Conservation (phyloP, 2,329 filamentous ascomycete genomes). For the Amauroascus niger region DNA sequence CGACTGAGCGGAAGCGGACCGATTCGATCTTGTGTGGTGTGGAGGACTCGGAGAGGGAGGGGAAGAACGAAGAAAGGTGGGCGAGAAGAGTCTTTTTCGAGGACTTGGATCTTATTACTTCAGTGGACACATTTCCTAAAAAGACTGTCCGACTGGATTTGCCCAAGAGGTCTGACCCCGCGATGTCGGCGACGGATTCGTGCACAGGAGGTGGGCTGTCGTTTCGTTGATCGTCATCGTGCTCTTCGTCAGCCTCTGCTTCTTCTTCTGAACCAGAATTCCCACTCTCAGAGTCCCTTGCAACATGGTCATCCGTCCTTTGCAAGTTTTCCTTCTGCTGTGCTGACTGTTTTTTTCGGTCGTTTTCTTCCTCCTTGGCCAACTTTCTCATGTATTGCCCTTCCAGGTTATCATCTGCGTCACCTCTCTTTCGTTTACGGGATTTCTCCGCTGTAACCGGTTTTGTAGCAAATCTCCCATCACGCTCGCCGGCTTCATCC, state of each 20-base stretch:
- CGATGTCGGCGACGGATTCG: conserved; percentile 29
- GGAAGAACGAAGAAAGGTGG: conserved; percentile 69
- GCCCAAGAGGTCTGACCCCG: conserved; percentile 53
- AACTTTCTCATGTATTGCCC: conserved; percentile 38
- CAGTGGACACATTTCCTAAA: conserved; percentile 76
- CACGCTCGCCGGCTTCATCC: conserved; percentile 47
- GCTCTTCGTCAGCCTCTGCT: conserved; percentile 39
- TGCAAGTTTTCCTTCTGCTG: conserved; percentile 34
- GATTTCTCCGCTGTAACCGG: conserved; percentile 19
- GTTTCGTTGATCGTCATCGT: conserved; percentile 35
- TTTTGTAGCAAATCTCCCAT: conserved; percentile 46
- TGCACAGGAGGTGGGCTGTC: conserved; percentile 28
- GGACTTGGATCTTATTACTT: conserved; percentile 71
- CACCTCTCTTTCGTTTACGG: conserved; percentile 47
- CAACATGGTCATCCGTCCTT: conserved; percentile 27
- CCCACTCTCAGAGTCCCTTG: conserved; percentile 20
- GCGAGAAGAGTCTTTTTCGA: conserved; percentile 66
- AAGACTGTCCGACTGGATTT: conserved; percentile 88
- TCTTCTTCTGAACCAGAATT: conserved; percentile 18
- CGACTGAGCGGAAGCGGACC: conserved; percentile 85
- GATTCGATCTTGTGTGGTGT: conserved; percentile 70
- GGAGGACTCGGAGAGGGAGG: conserved; percentile 40
- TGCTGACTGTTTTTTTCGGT: conserved; percentile 27
- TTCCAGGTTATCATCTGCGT: conserved; percentile 40
- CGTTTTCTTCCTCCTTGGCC: conserved; percentile 35